These are phyloP conservation scores for Echites panduratus DNA, from an alignment of 257 asterid genomes.

Conservation along the genomic window DNA sequence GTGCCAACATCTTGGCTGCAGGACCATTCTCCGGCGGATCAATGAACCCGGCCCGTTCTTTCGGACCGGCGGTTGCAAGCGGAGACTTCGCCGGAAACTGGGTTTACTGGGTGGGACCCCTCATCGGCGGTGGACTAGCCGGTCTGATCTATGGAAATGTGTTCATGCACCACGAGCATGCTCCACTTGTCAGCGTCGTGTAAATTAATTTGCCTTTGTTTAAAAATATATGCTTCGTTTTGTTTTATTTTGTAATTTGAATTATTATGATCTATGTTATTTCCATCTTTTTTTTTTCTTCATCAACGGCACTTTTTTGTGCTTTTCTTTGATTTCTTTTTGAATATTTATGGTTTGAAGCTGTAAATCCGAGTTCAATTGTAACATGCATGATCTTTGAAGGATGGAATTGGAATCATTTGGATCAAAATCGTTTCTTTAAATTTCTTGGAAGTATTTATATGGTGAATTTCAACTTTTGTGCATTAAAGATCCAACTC, in stretches of 20 bases:
- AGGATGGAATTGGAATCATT: neutral
- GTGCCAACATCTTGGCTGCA: constrained; percentile 89
- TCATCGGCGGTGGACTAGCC: constrained; percentile 79
- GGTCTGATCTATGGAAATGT: constrained; percentile 56
- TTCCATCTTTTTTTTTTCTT: constrained; percentile 5
- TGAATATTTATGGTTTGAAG: constrained; percentile 20
- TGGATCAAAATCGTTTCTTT: neutral
- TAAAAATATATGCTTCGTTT: constrained; percentile 10
- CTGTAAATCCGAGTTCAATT: constrained; percentile 23
- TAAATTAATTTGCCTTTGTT: constrained; percentile 15
- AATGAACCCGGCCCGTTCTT: constrained; percentile 93
- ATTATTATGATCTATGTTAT: constrained; percentile 18
- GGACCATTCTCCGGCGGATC: constrained; percentile 97
- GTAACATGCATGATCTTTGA: no score
- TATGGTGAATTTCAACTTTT: no score
- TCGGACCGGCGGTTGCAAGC: constrained; percentile 72
- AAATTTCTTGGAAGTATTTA: neutral
- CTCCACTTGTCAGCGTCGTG: constrained; percentile 45
- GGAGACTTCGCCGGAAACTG: constrained; percentile 56
- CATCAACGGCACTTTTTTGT: neutral
- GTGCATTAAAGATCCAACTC: no score
- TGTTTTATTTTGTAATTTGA: constrained; percentile 5
- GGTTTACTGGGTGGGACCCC: constrained; percentile 94
- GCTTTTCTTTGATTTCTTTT: constrained; percentile 20
- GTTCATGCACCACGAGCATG: constrained; percentile 47